Conservation (phyloP, 495 filamentous ascomycete genomes). For the Aspergillus nidulans region DNA sequence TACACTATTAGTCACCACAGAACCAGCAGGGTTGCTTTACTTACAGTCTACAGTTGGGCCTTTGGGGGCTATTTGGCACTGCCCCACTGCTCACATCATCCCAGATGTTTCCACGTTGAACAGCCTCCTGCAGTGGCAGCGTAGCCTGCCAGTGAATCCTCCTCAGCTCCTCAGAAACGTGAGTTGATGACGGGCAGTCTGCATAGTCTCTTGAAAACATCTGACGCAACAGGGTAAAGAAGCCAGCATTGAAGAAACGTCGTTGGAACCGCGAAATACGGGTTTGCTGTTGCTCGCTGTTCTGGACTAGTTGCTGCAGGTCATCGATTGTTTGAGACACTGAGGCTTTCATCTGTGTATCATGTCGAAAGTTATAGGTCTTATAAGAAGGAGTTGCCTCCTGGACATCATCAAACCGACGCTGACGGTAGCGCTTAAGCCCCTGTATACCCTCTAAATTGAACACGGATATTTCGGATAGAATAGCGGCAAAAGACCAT, state of each 20-base stretch:
- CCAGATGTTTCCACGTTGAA: not conserved
- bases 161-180: not conserved
- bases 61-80: not conserved
- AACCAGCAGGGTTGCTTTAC: not conserved
- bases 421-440: not conserved
- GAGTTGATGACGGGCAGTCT: not conserved
- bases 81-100: not conserved
- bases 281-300: not conserved
- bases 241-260: not conserved
- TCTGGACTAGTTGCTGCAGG: not conserved
- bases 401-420: not conserved
- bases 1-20: not conserved
- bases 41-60: not conserved
- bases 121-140: not conserved
- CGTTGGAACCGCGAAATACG: not conserved
- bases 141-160: not conserved
- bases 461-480: not conserved
- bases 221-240: not conserved
- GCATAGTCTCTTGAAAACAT: not conserved
- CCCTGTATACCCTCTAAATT: not conserved
- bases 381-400: not conserved
- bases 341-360: not conserved
- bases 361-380: not conserved
- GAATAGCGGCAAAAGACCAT: not conserved
- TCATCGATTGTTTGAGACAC: not conserved